Percentiles rank a stretch among this genome's conserved stretches.
Evolutionary conservation across 345 rosid genomes (phyloP).

Genomic region (Rubroshorea leprosula): DNA sequence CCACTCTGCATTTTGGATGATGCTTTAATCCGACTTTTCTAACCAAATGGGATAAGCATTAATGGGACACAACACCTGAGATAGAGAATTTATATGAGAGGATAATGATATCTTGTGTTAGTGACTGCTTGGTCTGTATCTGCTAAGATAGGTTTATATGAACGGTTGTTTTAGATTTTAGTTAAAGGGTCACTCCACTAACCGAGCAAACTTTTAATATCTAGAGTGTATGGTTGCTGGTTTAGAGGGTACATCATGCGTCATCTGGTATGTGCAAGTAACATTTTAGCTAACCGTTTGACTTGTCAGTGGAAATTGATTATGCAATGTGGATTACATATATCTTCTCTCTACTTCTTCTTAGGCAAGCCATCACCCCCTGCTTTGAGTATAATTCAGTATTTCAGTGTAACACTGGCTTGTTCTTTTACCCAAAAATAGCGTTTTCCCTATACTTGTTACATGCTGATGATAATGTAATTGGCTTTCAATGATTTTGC

Average conservation of each 20-base stretch:
- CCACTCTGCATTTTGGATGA: not conserved
- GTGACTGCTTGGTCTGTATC: not conserved
- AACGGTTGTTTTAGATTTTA: not conserved
- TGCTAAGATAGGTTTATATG: not conserved
- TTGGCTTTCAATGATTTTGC: slow-evolving; percentile 7
- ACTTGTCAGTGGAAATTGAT: too few species aligned
- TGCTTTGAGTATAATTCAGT: not conserved
- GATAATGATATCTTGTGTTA: not conserved
- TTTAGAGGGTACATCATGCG: too few species aligned
- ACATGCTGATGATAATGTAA: not conserved
- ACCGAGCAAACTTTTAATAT: not conserved
- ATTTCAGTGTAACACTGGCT: not conserved
- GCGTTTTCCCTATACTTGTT: not conserved
- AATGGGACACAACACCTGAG: not conserved
- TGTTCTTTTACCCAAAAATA: not conserved
- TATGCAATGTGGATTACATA: not conserved
- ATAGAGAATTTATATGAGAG: not conserved
- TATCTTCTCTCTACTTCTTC: not conserved
- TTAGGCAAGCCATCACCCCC: not conserved
- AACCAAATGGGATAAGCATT: not conserved
- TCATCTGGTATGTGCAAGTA: too few species aligned
- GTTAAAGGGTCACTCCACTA: not conserved
- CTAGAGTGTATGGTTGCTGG: not conserved
- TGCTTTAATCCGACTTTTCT: not conserved
- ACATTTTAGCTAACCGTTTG: too few species aligned